Evolutionary conservation across 176 grass and related monocot species (phyloP).

Genomic region (Alopecurus myosuroides): DNA sequence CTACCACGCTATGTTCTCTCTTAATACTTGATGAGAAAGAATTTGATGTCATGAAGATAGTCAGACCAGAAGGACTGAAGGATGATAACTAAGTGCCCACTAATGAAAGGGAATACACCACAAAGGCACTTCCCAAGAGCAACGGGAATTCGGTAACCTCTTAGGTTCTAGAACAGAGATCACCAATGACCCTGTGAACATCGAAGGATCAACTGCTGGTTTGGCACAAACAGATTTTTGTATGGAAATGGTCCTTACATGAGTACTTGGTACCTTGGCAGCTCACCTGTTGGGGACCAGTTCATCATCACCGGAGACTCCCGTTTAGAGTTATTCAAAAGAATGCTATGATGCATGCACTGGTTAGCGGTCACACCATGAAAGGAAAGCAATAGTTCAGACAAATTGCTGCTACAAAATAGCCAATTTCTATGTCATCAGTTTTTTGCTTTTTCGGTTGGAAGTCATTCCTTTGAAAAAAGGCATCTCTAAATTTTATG

Average conservation of each 20-base stretch:
- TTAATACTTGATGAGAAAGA: background rate
- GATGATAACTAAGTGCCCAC: background rate
- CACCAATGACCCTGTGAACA: background rate
- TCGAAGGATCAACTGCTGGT: background rate
- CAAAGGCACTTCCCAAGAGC: background rate
- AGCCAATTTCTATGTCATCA: background rate
- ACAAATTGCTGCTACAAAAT: background rate
- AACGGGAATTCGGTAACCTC: background rate
- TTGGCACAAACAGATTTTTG: background rate
- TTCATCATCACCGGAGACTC: background rate
- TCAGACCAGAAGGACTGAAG: background rate
- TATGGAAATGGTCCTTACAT: background rate
- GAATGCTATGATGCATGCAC: background rate
- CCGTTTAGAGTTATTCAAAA: background rate
- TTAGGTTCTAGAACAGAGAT: background rate
- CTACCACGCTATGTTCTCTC: background rate
- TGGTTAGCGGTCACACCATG: background rate
- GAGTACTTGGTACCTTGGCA: background rate
- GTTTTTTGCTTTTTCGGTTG: background rate
- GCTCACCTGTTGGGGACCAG: background rate
- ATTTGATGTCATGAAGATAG: background rate
- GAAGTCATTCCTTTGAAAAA: background rate
- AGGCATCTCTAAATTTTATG: too few relatives aligned
- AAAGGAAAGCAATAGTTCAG: background rate
- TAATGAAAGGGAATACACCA: background rate